Evolutionary conservation across 345 rosid genomes (phyloP).

Genomic region (Eucalyptus paniculata): DNA sequence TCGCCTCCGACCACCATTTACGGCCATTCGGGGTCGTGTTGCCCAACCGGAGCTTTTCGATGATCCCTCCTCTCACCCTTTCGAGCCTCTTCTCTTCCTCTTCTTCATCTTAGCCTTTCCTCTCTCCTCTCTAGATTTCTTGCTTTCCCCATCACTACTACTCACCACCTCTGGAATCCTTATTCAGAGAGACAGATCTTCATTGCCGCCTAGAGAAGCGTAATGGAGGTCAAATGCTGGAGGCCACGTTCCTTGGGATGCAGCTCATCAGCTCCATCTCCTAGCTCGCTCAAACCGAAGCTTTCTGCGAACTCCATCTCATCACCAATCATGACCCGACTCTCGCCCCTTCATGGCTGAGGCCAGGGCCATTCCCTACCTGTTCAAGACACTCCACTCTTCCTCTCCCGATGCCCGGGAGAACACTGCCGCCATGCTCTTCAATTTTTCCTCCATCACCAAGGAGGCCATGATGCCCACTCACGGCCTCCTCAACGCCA

Average conservation of each 20-base stretch:
- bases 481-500: constrained; percentile 70
- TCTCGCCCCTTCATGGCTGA: constrained; percentile 47
- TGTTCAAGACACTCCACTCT: constrained; percentile 64
- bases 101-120: not conserved
- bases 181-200: not conserved
- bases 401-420: constrained; percentile 45
- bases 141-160: not conserved
- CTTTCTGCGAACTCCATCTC: constrained; percentile 54
- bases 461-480: constrained; percentile 62
- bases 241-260: constrained; percentile 34
- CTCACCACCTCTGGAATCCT: not conserved
- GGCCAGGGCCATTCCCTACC: constrained; percentile 66
- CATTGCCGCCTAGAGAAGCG: not conserved
- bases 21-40: not conserved
- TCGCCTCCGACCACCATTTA: not conserved
- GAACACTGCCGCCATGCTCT: constrained; percentile 77
- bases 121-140: not conserved
- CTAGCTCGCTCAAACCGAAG: constrained; percentile 49
- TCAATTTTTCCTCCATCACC: constrained; percentile 56
- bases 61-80: not conserved
- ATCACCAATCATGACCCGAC: constrained; percentile 55
- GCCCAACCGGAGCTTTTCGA: not conserved
- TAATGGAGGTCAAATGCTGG: constrained; percentile 64
- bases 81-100: not conserved
- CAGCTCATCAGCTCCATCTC: constrained; percentile 72